A percentile compares a stretch with the other conserved stretches of the same genome.
These are phyloP conservation scores for Dactylellina parvicollis DNA, from an alignment of 2,329 filamentous ascomycete genomes.

Conservation along the genomic window DNA sequence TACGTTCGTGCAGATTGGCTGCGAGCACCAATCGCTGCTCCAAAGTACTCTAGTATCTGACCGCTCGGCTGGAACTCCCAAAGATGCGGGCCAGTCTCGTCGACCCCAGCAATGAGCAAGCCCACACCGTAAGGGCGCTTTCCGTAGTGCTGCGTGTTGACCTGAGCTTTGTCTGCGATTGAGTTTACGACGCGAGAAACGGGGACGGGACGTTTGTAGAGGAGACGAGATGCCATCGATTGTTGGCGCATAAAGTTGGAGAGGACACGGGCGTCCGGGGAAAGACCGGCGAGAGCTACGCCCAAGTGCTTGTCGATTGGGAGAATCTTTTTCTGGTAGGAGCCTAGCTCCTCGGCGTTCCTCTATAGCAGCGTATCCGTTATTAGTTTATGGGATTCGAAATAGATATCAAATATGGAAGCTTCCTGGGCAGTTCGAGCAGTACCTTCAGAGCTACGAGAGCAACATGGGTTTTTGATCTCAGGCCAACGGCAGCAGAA, in stretches of 20 bases:
- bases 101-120: conserved; percentile 88
- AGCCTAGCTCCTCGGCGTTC: conserved; percentile 98
- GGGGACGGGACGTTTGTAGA: conserved; percentile 92
- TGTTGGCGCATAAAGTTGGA: conserved; percentile 99
- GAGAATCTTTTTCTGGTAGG: conserved; percentile 99
- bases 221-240: conserved; percentile 92
- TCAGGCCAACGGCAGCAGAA: conserved; percentile 94
- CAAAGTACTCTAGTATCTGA: conserved; percentile 96
- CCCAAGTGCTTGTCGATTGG: conserved; percentile 94
- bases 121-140: conserved; percentile 96
- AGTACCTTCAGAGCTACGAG: conserved; percentile 93
- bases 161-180: conserved; percentile 95
- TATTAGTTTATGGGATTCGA: neutral
- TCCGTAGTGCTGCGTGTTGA: conserved; percentile 97
- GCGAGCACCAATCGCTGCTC: conserved; percentile 93
- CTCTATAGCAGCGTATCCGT: conserved; percentile 68
- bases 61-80: conserved; percentile 98
- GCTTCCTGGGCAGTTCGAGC: neutral
- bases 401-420: conserved; percentile 37
- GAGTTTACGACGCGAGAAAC: conserved; percentile 87
- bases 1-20: conserved; percentile 99
- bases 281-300: conserved; percentile 93
- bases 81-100: conserved; percentile 91
- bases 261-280: conserved; percentile 96
- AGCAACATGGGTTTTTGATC: conserved; percentile 97